phyloP scores from a whole-genome alignment of 352 stramenopile genomes.

The Hyaloperonospora arabidopsidis region DNA sequence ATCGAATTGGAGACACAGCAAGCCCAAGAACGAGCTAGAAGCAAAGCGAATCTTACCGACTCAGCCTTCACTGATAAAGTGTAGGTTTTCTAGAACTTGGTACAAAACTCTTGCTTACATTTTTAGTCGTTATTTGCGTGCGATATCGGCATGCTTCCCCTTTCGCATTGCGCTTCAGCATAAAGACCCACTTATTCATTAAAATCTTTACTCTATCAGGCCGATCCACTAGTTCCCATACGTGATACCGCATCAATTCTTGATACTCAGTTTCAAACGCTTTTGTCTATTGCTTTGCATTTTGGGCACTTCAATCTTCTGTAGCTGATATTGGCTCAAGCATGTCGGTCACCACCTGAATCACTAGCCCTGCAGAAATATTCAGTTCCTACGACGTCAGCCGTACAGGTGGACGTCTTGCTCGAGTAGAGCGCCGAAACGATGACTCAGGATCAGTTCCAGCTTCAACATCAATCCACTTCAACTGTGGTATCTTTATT shows the following conservation, averaged over 20 bases:
- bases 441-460: not conserved
- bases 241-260: slow-evolving; percentile 4
- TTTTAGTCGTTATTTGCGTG: too few relatives aligned
- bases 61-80: slow-evolving; percentile 2
- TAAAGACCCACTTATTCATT: slow-evolving; percentile 2
- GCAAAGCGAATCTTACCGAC: slow-evolving; percentile 3
- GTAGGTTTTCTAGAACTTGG: too few relatives aligned
- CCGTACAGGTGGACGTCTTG: not conserved
- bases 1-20: slow-evolving; percentile 4
- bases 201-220: not conserved
- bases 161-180: not conserved
- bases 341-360: slow-evolving; percentile 1
- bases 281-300: slow-evolving; percentile 2
- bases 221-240: slow-evolving; percentile 2
- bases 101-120: too few relatives aligned
- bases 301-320: not conserved
- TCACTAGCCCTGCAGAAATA: slow-evolving; percentile 1
- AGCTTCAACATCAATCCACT: not conserved
- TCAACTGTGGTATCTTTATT: too few relatives aligned
- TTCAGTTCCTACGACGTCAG: not conserved
- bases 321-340: not conserved
- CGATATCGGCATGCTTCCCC: slow-evolving; percentile 6
- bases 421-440: slow-evolving; percentile 12
- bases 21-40: slow-evolving; percentile 4
- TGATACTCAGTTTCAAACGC: slow-evolving; percentile 2